Evolutionary conservation across 1,284 basidiomycete genomes (phyloP).

Genomic region (Butyriboletus appendiculatus): DNA sequence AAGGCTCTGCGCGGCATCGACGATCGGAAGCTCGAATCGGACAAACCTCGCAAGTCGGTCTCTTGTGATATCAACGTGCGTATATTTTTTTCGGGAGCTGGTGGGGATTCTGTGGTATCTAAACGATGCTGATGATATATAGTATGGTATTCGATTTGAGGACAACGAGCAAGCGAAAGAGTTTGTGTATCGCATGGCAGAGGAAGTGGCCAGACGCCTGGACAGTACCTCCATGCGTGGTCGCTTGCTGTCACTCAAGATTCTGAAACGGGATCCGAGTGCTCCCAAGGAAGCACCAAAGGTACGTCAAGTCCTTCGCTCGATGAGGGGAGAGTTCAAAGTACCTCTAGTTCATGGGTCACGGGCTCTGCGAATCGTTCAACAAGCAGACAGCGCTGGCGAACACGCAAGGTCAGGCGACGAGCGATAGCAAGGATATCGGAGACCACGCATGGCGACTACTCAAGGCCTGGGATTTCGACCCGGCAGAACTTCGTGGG

Average conservation of each 20-base stretch:
- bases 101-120: neutral
- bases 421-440: conserved; percentile 72
- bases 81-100: conserved; percentile 9
- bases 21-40: conserved; percentile 74
- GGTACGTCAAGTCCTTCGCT: conserved; percentile 41
- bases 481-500: conserved; percentile 88
- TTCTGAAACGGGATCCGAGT: conserved; percentile 85
- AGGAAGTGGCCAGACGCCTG: conserved; percentile 75
- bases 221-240: conserved; percentile 69
- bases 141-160: conserved; percentile 96
- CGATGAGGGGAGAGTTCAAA: conserved; percentile 1
- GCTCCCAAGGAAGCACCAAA: conserved; percentile 95
- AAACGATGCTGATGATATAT: neutral
- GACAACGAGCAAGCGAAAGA: conserved; percentile 77
- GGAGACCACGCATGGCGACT: conserved; percentile 81
- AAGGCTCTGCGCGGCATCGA: conserved; percentile 87
- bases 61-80: conserved; percentile 90
- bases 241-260: conserved; percentile 77
- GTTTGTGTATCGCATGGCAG: conserved; percentile 75
- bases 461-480: conserved; percentile 72
- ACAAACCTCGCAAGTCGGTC: conserved; percentile 85
- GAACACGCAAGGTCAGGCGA: conserved; percentile 63
- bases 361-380: conserved; percentile 85
- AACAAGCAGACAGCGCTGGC: conserved; percentile 71
- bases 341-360: conserved; percentile 79